A percentile compares a stretch with the other conserved stretches of the same genome.
These are phyloP conservation scores for Capsella rubella DNA, from an alignment of 441 rosid species.

Conservation along the genomic window DNA sequence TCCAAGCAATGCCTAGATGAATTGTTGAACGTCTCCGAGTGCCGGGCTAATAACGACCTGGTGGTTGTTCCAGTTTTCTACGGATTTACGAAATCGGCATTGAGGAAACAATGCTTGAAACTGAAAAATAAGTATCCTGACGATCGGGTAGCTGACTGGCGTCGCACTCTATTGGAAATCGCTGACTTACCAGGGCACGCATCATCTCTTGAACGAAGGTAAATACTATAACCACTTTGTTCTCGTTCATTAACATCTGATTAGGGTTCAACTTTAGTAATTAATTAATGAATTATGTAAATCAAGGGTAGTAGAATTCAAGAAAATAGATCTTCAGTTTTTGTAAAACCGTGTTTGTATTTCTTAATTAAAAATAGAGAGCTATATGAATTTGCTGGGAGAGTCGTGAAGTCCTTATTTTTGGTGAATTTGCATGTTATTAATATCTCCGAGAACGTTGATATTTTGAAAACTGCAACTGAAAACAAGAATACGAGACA, in stretches of 20 bases:
- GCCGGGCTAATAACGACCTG: neutral
- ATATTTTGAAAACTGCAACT: no score
- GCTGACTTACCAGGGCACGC: conserved; percentile 26
- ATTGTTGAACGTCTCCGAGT: neutral
- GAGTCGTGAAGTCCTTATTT: no score
- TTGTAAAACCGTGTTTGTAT: no score
- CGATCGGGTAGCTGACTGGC: neutral
- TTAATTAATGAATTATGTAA: no score
- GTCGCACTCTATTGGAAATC: conserved; percentile 8
- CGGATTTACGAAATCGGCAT: conserved; percentile 5
- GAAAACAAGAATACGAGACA: neutral
- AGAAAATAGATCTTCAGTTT: no score
- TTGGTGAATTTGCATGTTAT: no score
- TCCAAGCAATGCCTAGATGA: conserved; percentile 17
- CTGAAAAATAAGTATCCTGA: neutral
- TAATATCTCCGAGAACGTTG: no score
- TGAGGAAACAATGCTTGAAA: conserved; percentile 22
- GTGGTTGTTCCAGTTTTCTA: conserved; percentile 39
- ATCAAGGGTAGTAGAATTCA: no score
- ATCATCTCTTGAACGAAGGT: conserved; percentile 6
- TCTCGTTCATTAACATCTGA: neutral
- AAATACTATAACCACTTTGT: neutral
- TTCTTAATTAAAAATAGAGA: no score
- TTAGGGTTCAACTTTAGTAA: no score
- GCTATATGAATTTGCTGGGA: no score